Evolutionary conservation across 768 basidiomycete species (phyloP).

Genomic region (Lactarius sp.): DNA sequence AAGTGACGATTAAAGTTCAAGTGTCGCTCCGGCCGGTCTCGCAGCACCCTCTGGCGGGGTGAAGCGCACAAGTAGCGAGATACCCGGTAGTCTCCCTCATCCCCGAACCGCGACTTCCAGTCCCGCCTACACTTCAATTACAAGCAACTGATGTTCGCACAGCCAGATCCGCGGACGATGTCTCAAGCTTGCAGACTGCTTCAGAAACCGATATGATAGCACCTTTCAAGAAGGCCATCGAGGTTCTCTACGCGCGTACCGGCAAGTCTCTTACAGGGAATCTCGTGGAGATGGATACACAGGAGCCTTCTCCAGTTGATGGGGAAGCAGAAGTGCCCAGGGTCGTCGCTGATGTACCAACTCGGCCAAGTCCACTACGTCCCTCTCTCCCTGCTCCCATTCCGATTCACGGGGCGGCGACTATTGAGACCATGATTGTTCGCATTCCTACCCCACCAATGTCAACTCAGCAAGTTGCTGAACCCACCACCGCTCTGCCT

Average conservation of each 20-base stretch:
- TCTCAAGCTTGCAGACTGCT: background rate
- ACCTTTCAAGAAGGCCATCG: slow-evolving; percentile 65
- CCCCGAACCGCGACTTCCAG: background rate
- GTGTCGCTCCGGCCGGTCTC: slow-evolving; percentile 13
- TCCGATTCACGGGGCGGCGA: background rate
- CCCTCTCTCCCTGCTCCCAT: slow-evolving; percentile 13
- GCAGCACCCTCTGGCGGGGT: slow-evolving; percentile 12
- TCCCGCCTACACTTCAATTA: background rate
- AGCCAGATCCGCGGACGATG: slow-evolving; percentile 13
- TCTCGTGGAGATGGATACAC: background rate
- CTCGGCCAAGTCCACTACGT: background rate
- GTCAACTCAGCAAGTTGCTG: background rate
- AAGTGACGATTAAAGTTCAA: slow-evolving; percentile 31
- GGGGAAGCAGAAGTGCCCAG: slow-evolving; percentile 35
- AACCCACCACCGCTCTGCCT: background rate
- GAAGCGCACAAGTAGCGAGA: slow-evolving; percentile 63
- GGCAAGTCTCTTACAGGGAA: slow-evolving; percentile 59
- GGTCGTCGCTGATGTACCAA: slow-evolving; percentile 55
- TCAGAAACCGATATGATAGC: slow-evolving; percentile 51
- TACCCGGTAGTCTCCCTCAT: slow-evolving; percentile 23
- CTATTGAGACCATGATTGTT: background rate
- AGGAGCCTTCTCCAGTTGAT: slow-evolving; percentile 1
- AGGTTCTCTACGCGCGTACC: slow-evolving; percentile 55
- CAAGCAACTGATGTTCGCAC: background rate
- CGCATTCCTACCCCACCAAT: background rate